These are phyloP conservation scores for Tricholoma furcatifolium DNA, from an alignment of 768 basidiomycete species.

Conservation along the genomic window DNA sequence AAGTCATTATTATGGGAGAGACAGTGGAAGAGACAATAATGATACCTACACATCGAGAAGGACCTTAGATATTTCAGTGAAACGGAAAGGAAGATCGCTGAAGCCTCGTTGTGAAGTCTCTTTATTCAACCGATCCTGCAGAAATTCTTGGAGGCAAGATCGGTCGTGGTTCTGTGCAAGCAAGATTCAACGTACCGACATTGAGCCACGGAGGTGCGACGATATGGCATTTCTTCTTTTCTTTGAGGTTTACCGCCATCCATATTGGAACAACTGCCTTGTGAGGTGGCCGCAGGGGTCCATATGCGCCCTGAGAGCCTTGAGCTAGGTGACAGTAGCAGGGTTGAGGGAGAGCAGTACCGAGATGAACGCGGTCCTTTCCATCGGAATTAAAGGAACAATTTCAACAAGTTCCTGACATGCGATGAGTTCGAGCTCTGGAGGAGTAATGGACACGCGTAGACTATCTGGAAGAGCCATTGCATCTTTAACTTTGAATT, in stretches of 20 bases:
- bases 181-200: slow-evolving; percentile 57
- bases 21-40: neutral
- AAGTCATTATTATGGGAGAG: neutral
- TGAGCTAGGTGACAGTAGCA: slow-evolving; percentile 14
- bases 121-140: slow-evolving; percentile 69
- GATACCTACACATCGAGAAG: slow-evolving; percentile 83
- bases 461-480: slow-evolving; percentile 83
- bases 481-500: neutral
- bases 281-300: slow-evolving; percentile 86
- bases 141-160: slow-evolving; percentile 53
- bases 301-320: slow-evolving; percentile 76
- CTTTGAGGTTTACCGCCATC: slow-evolving; percentile 93
- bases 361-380: slow-evolving; percentile 88
- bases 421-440: slow-evolving; percentile 87
- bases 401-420: slow-evolving; percentile 84
- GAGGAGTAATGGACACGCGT: slow-evolving; percentile 71
- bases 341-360: slow-evolving; percentile 38
- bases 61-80: slow-evolving; percentile 87
- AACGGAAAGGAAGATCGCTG: slow-evolving; percentile 81
- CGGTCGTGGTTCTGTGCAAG: neutral
- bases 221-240: slow-evolving; percentile 93
- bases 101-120: slow-evolving; percentile 79
- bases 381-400: slow-evolving; percentile 87
- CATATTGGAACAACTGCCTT: slow-evolving; percentile 89
- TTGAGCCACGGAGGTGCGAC: slow-evolving; percentile 88